A percentile compares a stretch with the other conserved stretches of the same genome.
phyloP scores from a whole-genome alignment of 176 grass and related monocot species.

The Paspalum notatum region DNA sequence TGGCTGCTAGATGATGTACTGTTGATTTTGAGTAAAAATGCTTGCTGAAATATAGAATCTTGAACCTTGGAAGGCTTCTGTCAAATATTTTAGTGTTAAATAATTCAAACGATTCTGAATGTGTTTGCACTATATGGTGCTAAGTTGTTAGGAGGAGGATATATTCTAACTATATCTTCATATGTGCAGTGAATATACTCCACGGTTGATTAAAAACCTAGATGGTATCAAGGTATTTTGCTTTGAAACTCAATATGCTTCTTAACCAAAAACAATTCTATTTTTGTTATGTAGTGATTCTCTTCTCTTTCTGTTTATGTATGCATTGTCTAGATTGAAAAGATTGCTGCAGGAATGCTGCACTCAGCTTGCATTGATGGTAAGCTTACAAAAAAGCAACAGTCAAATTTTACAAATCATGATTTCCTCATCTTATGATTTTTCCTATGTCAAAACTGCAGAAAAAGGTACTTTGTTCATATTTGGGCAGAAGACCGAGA shows the following conservation, averaged over 20 bases:
- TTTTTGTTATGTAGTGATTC: slow-evolving; percentile 30
- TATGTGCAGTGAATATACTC: slow-evolving; percentile 94
- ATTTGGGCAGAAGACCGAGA: slow-evolving; percentile 86
- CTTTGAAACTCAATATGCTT: slow-evolving; percentile 30
- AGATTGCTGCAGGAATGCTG: slow-evolving; percentile 89
- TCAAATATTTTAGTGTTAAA: background rate
- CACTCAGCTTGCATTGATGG: slow-evolving; percentile 95
- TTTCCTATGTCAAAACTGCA: slow-evolving; percentile 50
- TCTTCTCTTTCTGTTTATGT: slow-evolving; percentile 26
- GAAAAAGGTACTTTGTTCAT: slow-evolving; percentile 79
- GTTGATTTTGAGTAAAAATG: slow-evolving; percentile 34
- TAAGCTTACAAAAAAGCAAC: slow-evolving; percentile 44
- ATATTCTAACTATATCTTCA: slow-evolving; percentile 45
- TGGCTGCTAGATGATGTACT: background rate
- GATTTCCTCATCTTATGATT: slow-evolving; percentile 36
- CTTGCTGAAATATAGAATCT: background rate
- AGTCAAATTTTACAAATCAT: slow-evolving; percentile 25
- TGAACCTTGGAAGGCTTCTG: slow-evolving; percentile 19
- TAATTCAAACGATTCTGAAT: slow-evolving; percentile 24
- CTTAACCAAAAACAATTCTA: background rate
- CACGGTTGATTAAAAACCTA: slow-evolving; percentile 88
- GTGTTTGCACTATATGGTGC: slow-evolving; percentile 1
- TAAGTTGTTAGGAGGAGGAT: slow-evolving; percentile 29
- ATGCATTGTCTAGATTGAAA: slow-evolving; percentile 68
- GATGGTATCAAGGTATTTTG: slow-evolving; percentile 78